phyloP scores from a whole-genome alignment of 2,329 filamentous ascomycete species.

The Apiospora marii region DNA sequence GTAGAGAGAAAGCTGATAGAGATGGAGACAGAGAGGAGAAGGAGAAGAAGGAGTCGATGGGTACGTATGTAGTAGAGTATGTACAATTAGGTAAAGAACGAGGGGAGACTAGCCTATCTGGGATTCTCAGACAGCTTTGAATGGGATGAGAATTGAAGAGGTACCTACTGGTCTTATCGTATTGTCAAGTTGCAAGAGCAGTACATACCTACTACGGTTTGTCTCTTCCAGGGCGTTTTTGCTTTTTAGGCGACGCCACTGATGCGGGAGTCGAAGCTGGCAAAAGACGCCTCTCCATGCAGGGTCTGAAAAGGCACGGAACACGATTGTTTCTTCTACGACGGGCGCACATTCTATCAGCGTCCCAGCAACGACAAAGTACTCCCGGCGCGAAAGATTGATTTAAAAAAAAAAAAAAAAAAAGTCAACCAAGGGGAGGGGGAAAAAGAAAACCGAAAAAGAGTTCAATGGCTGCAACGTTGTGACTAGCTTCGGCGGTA shows the following conservation, averaged over 20 bases:
- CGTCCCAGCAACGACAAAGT: background rate
- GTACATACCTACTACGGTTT: background rate
- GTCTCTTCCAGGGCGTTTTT: slow-evolving; percentile 18
- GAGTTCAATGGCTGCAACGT: slow-evolving; percentile 21
- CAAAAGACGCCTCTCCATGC: slow-evolving; percentile 40
- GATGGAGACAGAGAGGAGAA: background rate
- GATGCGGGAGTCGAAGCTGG: slow-evolving; percentile 43
- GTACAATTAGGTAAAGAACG: background rate
- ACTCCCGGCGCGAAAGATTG: background rate
- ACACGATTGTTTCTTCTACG: slow-evolving; percentile 9
- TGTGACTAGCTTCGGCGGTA: slow-evolving; percentile 19
- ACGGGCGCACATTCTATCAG: background rate
- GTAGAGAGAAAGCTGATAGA: background rate
- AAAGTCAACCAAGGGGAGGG: background rate
- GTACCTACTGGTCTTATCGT: background rate
- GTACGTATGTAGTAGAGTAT: background rate
- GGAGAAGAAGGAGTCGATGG: background rate
- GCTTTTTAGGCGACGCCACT: slow-evolving; percentile 43
- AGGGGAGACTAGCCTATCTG: background rate
- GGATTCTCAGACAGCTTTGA: background rate
- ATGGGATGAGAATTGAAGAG: background rate
- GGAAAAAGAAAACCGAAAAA: background rate
- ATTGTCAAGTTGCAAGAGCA: slow-evolving; percentile 7
- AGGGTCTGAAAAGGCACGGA: slow-evolving; percentile 40
- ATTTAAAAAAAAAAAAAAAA: too few species aligned